Evolutionary conservation across 441 rosid genomes (phyloP).

Genomic region (Erysimum cheiri): DNA sequence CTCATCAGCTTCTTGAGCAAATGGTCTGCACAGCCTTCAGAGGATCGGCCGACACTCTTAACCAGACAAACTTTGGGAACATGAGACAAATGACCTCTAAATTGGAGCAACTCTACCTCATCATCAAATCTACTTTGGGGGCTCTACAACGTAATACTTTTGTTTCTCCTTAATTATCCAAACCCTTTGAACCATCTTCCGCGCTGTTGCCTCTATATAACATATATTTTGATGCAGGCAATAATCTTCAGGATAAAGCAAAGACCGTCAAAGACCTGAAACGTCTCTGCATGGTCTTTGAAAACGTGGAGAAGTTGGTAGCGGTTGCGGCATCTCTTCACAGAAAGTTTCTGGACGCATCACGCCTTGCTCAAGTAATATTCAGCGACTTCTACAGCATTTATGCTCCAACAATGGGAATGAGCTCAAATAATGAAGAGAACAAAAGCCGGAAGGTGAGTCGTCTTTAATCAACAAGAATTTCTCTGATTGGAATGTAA

Average conservation of each 20-base stretch:
- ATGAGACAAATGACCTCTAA: constrained; percentile 74
- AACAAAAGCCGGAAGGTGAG: constrained; percentile 57
- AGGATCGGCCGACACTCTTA: constrained; percentile 94
- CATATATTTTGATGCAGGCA: constrained; percentile 51
- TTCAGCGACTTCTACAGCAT: constrained; percentile 71
- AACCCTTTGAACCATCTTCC: constrained; percentile 44
- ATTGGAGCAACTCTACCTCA: constrained; percentile 78
- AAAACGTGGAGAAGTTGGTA: constrained; percentile 80
- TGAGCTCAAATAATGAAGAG: constrained; percentile 51
- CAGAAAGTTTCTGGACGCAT: constrained; percentile 76
- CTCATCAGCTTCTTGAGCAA: constrained; percentile 94
- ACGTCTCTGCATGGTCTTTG: constrained; percentile 72
- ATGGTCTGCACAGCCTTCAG: constrained; percentile 96
- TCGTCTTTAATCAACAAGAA: constrained; percentile 26
- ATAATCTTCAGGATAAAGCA: constrained; percentile 52
- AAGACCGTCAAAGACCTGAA: constrained; percentile 71
- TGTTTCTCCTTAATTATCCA: constrained; percentile 22
- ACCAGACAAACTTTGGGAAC: constrained; percentile 73
- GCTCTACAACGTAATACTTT: constrained; percentile 62
- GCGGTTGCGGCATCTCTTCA: constrained; percentile 92
- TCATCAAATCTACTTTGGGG: constrained; percentile 64
- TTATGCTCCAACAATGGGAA: constrained; percentile 74
- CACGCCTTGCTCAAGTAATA: constrained; percentile 69
- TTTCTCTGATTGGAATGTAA: constrained; percentile 8
- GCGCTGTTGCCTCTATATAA: constrained; percentile 5